Base-by-base conservation (phyloP, 2,329 filamentous ascomycete species). In the Trichoderma atrobrunneum region DNA sequence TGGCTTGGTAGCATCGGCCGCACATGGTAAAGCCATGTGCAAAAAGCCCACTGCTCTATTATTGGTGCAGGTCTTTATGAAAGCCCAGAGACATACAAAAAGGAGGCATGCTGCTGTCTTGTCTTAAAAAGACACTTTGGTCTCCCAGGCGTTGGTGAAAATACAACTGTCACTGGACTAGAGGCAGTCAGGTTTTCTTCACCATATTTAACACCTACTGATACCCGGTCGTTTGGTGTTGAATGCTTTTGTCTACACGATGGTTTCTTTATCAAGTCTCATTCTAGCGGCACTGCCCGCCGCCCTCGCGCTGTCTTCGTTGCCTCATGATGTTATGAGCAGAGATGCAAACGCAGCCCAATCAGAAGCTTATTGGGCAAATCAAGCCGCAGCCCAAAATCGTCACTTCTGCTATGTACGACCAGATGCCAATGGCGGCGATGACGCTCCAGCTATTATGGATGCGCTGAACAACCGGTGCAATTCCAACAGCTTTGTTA, bases 401-500 rank as follows among this genome's bases (percentile, higher is more conserved):
- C 77, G 78, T 43, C 72, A 77, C 54, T 70, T 81, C 30, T 78
- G 79, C 75, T 72, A 80, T 59, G 56, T 82, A 48, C 21, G 77
- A 36, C 79, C 80, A 1, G 28, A 75, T 21, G 26, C 36, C 18
- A 16, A 76, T 6, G 79, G 76, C 1, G 76, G 74, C 2, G 80
- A 82, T 70, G 79, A 81, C 65, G 79, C 78, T 5, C 77, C 76
- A 1, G 74, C 74, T 12, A 80, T 82, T 28, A 73, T 77, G n/a
- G 61, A 78, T 5, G 79, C 80, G 2, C 78, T 82, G 67, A 81
- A 79, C 59, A 39, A 75, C 6, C 59, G 76, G 3, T 82, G 81
- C 72, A 76, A 77, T 3, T 70, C 60, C 26, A 77, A 77, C 34
- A 76, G 78, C 51, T 74, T 81, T 54, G 74, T 82, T 30, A 78